Conservation (phyloP, 345 rosid genomes). For the Corchorus olitorius region DNA sequence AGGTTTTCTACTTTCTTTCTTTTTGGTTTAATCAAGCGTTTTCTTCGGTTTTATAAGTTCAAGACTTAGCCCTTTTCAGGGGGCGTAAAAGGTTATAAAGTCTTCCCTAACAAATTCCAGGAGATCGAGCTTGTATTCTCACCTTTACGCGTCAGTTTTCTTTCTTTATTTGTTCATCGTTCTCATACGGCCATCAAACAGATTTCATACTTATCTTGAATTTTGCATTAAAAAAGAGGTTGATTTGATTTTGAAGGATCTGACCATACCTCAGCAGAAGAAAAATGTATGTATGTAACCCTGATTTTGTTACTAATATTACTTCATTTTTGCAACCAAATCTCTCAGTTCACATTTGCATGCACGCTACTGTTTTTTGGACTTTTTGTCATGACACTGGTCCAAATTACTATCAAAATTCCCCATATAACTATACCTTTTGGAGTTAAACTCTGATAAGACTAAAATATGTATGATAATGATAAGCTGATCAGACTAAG, state of each 20-base stretch:
- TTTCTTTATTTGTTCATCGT: neutral
- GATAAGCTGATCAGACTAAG: neutral
- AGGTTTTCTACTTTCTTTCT: neutral
- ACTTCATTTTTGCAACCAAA: slow-evolving; percentile 10
- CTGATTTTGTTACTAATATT: slow-evolving; percentile 6
- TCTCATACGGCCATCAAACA: slow-evolving; percentile 1
- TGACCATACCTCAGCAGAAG: neutral
- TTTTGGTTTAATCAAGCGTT: no score
- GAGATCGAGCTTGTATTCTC: no score
- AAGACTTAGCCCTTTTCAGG: no score
- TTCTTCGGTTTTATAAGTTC: no score
- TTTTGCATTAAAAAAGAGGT: neutral
- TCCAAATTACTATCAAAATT: neutral
- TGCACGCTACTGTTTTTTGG: neutral
- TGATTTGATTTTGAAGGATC: slow-evolving; percentile 19
- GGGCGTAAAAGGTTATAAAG: no score
- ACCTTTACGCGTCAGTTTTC: no score
- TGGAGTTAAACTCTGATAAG: neutral
- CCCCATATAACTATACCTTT: neutral
- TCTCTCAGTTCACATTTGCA: neutral
- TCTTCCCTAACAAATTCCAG: no score
- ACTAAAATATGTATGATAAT: neutral
- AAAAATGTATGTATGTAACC: neutral
- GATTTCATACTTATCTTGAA: neutral
- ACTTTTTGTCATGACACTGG: neutral